phyloP scores from a whole-genome alignment of 176 grass and related monocot genomes.

The Thinopyrum elongatum region DNA sequence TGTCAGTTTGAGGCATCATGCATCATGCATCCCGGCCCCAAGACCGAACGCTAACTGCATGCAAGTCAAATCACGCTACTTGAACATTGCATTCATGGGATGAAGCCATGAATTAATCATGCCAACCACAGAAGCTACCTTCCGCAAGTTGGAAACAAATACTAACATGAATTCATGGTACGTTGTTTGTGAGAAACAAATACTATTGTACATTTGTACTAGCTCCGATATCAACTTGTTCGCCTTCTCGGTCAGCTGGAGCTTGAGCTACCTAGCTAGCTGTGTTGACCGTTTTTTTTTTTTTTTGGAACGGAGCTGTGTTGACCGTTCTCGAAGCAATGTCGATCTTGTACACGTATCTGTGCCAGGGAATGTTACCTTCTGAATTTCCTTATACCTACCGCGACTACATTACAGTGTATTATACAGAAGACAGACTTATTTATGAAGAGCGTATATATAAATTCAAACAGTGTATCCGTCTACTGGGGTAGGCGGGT shows the following conservation, averaged over 20 bases:
- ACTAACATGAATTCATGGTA: too few species aligned
- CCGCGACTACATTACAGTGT: background rate
- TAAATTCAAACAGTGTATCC: background rate
- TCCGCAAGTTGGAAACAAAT: too few species aligned
- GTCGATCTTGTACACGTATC: background rate
- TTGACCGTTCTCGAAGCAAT: background rate
- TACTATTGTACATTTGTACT: too few species aligned
- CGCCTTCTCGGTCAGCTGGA: background rate
- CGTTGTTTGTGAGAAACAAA: too few species aligned
- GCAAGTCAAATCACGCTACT: too few species aligned
- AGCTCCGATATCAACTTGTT: background rate
- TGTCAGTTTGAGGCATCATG: too few species aligned
- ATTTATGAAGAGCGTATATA: background rate
- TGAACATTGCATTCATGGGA: too few species aligned
- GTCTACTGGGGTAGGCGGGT: background rate
- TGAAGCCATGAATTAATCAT: too few species aligned
- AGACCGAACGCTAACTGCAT: too few species aligned
- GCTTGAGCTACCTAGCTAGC: background rate
- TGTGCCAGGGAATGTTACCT: slow-evolving; percentile 8
- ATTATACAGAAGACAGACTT: background rate
- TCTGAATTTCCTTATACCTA: background rate
- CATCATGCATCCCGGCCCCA: too few species aligned
- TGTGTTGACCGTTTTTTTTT: background rate
- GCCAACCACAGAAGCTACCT: too few species aligned
- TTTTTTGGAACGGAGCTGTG: too few species aligned